These are phyloP conservation scores for Phytophthora quininea DNA, from an alignment of 352 stramenopile genomes.

Conservation along the genomic window DNA sequence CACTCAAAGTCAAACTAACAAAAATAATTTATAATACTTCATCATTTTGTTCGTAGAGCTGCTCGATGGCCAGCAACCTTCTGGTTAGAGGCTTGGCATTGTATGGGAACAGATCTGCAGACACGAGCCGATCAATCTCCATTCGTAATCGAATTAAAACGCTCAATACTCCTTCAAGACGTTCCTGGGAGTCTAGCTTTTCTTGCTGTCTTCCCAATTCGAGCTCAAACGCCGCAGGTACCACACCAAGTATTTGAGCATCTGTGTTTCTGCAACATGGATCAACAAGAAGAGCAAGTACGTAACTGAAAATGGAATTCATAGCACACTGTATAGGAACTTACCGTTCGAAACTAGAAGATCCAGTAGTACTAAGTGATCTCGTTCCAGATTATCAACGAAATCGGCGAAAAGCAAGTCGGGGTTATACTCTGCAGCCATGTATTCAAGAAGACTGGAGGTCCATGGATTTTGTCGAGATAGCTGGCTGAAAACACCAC, in stretches of 20 bases:
- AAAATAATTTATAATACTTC: slow-evolving; percentile 54
- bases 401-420: slow-evolving; percentile 69
- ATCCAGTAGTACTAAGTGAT: slow-evolving; percentile 76
- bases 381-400: slow-evolving; percentile 46
- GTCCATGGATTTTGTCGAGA: background rate
- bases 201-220: slow-evolving; percentile 37
- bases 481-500: background rate
- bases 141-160: slow-evolving; percentile 67
- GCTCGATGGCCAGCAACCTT: slow-evolving; percentile 55
- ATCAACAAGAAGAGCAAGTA: slow-evolving; percentile 6
- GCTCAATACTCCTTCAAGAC: slow-evolving; percentile 48
- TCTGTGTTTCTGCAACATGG: slow-evolving; percentile 56
- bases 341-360: slow-evolving; percentile 74
- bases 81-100: slow-evolving; percentile 47
- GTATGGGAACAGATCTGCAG: slow-evolving; percentile 61
- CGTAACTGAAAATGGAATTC: background rate
- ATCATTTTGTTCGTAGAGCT: slow-evolving; percentile 47
- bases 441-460: slow-evolving; percentile 8
- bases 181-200: slow-evolving; percentile 24
- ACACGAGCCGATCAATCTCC: slow-evolving; percentile 61
- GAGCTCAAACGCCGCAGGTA: slow-evolving; percentile 49
- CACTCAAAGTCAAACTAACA: slow-evolving; percentile 14
- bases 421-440: slow-evolving; percentile 45
- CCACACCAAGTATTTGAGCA: slow-evolving; percentile 65
- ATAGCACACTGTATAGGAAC: background rate